Percentiles rank a stretch among this genome's conserved stretches.
These are phyloP conservation scores for Rhododendron vialii DNA, from an alignment of 148 eudicot species.

Conservation along the genomic window DNA sequence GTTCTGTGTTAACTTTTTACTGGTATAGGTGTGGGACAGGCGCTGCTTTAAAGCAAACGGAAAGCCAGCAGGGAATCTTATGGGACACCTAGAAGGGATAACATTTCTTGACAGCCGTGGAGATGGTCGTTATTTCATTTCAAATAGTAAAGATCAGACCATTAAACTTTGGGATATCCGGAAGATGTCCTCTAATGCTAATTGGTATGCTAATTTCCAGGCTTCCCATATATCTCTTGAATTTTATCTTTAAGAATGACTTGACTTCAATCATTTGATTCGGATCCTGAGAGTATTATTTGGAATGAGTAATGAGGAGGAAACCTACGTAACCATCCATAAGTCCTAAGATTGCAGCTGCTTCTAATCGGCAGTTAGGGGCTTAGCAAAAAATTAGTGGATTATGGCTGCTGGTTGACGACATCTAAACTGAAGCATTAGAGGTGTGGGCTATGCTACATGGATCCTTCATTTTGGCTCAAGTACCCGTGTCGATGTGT, in stretches of 20 bases:
- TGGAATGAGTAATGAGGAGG: background rate
- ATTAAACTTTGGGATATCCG: slow-evolving; percentile 91
- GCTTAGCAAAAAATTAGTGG: background rate
- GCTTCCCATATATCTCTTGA: too few species aligned
- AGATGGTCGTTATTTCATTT: slow-evolving; percentile 90
- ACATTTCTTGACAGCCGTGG: slow-evolving; percentile 86
- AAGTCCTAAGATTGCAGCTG: background rate
- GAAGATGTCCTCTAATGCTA: slow-evolving; percentile 65
- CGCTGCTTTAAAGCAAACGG: slow-evolving; percentile 60
- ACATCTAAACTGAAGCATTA: background rate
- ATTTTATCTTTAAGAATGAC: background rate
- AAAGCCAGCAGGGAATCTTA: slow-evolving; percentile 61
- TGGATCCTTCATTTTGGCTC: too few species aligned
- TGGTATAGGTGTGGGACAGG: slow-evolving; percentile 85
- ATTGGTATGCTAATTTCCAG: slow-evolving; percentile 33
- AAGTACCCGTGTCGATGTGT: too few species aligned
- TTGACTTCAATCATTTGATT: background rate
- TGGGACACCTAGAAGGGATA: slow-evolving; percentile 89
- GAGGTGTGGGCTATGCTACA: background rate
- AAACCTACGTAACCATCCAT: background rate
- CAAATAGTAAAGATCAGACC: slow-evolving; percentile 90
- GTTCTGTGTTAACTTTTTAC: background rate
- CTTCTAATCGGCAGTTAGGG: background rate
- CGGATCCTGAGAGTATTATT: background rate
- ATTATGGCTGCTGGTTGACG: background rate